Percentiles rank a stretch among this genome's conserved stretches.
Evolutionary conservation across 2,329 filamentous ascomycete genomes (phyloP).

Genomic region (Colletotrichum noveboracense): DNA sequence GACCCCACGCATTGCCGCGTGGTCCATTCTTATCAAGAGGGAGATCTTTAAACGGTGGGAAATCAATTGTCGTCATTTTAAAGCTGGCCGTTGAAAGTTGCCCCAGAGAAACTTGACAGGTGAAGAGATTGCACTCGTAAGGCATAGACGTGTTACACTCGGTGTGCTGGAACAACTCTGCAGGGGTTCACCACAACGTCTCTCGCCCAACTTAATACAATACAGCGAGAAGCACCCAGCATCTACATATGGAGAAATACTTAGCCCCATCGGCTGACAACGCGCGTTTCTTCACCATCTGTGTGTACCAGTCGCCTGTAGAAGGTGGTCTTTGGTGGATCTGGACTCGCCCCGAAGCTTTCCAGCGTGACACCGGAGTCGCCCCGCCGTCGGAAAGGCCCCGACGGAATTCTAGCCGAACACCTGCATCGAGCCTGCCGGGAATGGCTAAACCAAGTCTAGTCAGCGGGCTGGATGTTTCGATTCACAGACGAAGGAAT

Average conservation of each 20-base stretch:
- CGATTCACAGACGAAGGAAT: neutral
- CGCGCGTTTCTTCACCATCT: neutral
- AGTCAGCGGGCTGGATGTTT: neutral
- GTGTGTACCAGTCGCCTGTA: neutral
- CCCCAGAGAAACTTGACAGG: neutral
- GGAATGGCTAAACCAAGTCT: neutral
- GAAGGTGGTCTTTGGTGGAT: neutral
- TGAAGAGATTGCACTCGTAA: neutral
- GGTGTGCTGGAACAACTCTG: neutral
- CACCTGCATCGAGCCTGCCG: neutral
- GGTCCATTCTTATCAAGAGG: slow-evolving; percentile 55
- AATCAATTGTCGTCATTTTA: neutral
- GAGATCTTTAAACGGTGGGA: slow-evolving; percentile 31
- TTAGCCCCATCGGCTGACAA: neutral
- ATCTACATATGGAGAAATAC: neutral
- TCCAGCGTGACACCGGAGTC: neutral
- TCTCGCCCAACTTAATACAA: neutral
- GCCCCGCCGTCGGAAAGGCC: neutral
- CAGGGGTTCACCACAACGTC: neutral
- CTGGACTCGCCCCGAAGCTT: neutral
- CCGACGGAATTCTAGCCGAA: neutral
- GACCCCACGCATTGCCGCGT: slow-evolving; percentile 59
- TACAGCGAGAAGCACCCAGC: neutral
- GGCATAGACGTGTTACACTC: neutral
- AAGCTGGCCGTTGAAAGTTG: neutral